phyloP scores from a whole-genome alignment of 1,139 yeast genomes.

The Sugiyamaella grinbergsii region DNA sequence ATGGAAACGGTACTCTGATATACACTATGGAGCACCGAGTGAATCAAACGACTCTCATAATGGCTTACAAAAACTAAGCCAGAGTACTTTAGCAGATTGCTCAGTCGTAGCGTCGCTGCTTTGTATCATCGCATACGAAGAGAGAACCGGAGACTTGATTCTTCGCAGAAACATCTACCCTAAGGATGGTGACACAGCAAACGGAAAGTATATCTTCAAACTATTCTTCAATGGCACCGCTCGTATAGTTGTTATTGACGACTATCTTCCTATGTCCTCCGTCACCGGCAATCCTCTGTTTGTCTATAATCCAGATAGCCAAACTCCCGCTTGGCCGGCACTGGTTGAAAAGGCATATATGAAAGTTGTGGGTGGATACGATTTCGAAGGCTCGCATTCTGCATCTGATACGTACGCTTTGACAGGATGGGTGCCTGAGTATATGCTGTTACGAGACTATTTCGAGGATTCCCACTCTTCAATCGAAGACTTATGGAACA shows the following conservation, averaged over 20 bases:
- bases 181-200: constrained; percentile 28
- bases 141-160: constrained; percentile 28
- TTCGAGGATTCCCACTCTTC: constrained; percentile 30
- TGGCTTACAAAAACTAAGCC: constrained; percentile 35
- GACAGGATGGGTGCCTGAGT: constrained; percentile 77
- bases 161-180: constrained; percentile 34
- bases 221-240: constrained; percentile 61
- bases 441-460: constrained; percentile 44
- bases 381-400: constrained; percentile 75
- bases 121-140: constrained; percentile 43
- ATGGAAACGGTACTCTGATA: constrained; percentile 36
- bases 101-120: constrained; percentile 71
- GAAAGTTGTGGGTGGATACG: constrained; percentile 64
- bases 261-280: constrained; percentile 44
- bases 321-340: constrained; percentile 63
- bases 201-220: constrained; percentile 47
- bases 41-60: not conserved
- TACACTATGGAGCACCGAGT: constrained; percentile 9
- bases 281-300: constrained; percentile 17
- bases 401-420: constrained; percentile 70
- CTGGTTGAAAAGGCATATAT: constrained; percentile 76
- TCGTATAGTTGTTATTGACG: constrained; percentile 56
- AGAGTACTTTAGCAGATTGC: constrained; percentile 68
- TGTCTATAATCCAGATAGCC: constrained; percentile 10
- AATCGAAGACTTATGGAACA: constrained; percentile 44